Evolutionary conservation across 2,329 filamentous ascomycete species (phyloP).

Genomic region (Xylaria sp.): DNA sequence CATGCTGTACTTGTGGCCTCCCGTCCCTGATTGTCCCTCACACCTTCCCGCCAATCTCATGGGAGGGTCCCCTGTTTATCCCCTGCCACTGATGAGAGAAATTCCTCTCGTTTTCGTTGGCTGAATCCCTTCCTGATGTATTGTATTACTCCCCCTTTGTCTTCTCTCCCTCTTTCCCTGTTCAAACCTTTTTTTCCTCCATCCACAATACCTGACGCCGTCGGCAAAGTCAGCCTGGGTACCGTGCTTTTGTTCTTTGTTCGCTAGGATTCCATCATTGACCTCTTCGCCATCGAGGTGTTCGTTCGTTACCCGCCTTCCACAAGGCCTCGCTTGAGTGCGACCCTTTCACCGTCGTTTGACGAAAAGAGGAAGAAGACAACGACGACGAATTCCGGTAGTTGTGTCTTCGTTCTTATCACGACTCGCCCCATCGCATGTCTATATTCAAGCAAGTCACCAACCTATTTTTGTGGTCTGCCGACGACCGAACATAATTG

Average conservation of each 20-base stretch:
- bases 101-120: slow-evolving; percentile 39
- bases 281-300: slow-evolving; percentile 37
- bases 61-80: slow-evolving; percentile 33
- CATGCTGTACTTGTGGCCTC: slow-evolving; percentile 1
- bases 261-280: slow-evolving; percentile 24
- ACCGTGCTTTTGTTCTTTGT: slow-evolving; percentile 37
- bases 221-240: slow-evolving; percentile 31
- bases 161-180: slow-evolving; percentile 17
- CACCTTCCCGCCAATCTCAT: slow-evolving; percentile 36
- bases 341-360: slow-evolving; percentile 12
- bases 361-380: slow-evolving; percentile 9
- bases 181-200: slow-evolving; percentile 29
- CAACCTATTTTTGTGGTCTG: slow-evolving; percentile 19
- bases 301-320: slow-evolving; percentile 40
- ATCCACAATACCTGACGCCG: slow-evolving; percentile 31
- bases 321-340: slow-evolving; percentile 13
- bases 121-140: slow-evolving; percentile 34
- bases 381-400: slow-evolving; percentile 21
- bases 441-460: slow-evolving; percentile 6
- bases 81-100: slow-evolving; percentile 39
- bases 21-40: slow-evolving; percentile 8
- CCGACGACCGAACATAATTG: slow-evolving; percentile 7
- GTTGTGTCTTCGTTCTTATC: slow-evolving; percentile 15
- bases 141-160: slow-evolving; percentile 34
- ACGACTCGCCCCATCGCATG: slow-evolving; percentile 19